Percentiles rank a stretch among this genome's conserved stretches.
Evolutionary conservation across 306 rosid genomes (phyloP).

Genomic region (Echinosophora koreensis): DNA sequence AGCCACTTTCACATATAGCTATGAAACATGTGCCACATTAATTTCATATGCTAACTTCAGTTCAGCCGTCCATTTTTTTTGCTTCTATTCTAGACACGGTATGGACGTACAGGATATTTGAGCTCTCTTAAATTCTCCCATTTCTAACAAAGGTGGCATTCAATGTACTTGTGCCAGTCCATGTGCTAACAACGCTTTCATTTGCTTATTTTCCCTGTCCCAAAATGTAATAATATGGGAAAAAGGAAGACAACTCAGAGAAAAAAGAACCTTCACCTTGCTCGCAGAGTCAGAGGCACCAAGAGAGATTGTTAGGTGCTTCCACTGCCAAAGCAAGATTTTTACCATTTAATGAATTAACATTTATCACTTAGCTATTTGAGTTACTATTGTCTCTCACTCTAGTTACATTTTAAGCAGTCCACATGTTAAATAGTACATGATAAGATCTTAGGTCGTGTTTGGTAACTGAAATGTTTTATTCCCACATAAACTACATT

Average conservation of each 20-base stretch:
- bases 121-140: constrained; percentile 1
- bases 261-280: constrained; percentile 19
- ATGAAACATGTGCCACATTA: constrained; percentile 35
- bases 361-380: not conserved
- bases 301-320: not conserved
- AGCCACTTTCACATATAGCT: constrained; percentile 2
- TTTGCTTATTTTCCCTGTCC: not conserved
- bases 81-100: constrained; percentile 9
- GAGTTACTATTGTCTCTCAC: no score
- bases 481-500: no score
- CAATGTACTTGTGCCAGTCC: constrained; percentile 20
- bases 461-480: no score
- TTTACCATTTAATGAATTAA: not conserved
- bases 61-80: constrained; percentile 23
- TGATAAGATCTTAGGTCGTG: no score
- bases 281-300: not conserved
- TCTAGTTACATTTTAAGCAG: no score
- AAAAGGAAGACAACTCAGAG: not conserved
- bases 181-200: constrained; percentile 7
- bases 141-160: constrained; percentile 32
- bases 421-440: no score
- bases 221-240: not conserved
- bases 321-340: not conserved
- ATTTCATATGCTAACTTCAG: constrained; percentile 18
- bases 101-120: constrained; percentile 1